Conservation (phyloP, 169 alveolate genomes). For the Cryptosporidium canis region DNA sequence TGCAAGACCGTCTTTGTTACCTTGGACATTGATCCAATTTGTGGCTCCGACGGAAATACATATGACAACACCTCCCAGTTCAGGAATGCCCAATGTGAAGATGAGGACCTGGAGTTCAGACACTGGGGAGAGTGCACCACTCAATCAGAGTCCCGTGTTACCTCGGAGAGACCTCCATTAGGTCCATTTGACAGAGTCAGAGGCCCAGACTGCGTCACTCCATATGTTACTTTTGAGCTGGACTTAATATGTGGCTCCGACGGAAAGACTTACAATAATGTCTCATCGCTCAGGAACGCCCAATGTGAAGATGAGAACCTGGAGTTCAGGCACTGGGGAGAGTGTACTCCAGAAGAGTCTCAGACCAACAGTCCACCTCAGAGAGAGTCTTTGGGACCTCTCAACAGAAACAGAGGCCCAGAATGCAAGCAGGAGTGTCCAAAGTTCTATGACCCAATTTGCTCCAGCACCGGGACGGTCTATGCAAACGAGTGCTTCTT, state of each 20-base stretch:
- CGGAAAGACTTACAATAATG: conserved; percentile 21
- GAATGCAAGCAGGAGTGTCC: conserved; percentile 23
- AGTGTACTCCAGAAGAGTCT: not conserved
- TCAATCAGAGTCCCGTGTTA: not conserved
- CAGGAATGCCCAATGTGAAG: conserved; percentile 56
- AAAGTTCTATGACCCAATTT: conserved; percentile 46
- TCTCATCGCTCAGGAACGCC: conserved; percentile 19
- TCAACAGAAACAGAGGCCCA: conserved; percentile 1
- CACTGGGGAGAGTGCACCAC: conserved; percentile 47
- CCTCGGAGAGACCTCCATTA: conserved; percentile 13
- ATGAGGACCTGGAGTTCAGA: not conserved
- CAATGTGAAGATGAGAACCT: conserved; percentile 33
- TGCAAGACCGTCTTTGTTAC: conserved; percentile 12
- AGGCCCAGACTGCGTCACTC: conserved; percentile 49
- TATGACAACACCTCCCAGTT: not conserved
- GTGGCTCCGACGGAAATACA: conserved; percentile 58
- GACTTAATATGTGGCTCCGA: conserved; percentile 38
- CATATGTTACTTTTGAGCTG: not conserved
- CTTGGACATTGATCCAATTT: not conserved
- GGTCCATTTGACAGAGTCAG: conserved; percentile 51
- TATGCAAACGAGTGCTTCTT: conserved; percentile 40
- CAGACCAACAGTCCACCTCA: not conserved
- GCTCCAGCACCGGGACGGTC: conserved; percentile 15
- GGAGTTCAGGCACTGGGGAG: conserved; percentile 50
- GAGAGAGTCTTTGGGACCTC: not conserved